Percentiles rank a stretch among this genome's conserved stretches.
phyloP scores from a whole-genome alignment of 2,329 filamentous ascomycete genomes.

The Aspergillus transmontanensis region DNA sequence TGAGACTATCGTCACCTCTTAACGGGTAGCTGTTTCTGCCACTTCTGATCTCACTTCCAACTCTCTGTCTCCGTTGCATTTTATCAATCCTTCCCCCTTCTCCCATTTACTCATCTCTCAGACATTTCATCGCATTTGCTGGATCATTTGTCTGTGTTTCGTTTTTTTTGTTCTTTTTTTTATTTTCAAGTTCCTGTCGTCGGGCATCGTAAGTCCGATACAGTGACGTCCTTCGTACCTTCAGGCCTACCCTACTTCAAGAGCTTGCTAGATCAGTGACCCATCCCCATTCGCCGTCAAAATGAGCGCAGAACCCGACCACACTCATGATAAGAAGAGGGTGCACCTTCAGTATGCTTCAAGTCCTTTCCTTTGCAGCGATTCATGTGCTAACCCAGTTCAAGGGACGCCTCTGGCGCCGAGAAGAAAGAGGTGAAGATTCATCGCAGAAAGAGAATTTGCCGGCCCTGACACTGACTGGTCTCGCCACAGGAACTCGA shows the following conservation, averaged over 20 bases:
- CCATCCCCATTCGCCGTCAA: conserved; percentile 43
- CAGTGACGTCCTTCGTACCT: conserved; percentile 22
- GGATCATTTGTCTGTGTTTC: conserved; percentile 13
- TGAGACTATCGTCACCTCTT: conserved; percentile 42
- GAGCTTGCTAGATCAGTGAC: conserved; percentile 29
- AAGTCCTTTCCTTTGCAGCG: conserved; percentile 17
- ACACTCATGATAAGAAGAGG: conserved; percentile 73
- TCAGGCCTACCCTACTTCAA: conserved; percentile 27
- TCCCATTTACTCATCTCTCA: conserved; percentile 12
- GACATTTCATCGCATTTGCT: conserved; percentile 19
- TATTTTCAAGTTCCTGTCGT: conserved; percentile 17
- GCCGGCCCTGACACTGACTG: conserved; percentile 32
- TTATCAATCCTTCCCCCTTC: conserved; percentile 14
- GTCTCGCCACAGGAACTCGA: conserved; percentile 70
- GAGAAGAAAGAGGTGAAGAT: conserved; percentile 75
- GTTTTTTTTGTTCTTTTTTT: conserved; percentile 9
- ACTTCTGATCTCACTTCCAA: conserved; percentile 31
- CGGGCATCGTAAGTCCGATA: conserved; percentile 19
- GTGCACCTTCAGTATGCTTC: conserved; percentile 74
- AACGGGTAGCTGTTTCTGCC: conserved; percentile 34
- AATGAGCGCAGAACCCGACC: conserved; percentile 71
- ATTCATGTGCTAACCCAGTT: conserved; percentile 43
- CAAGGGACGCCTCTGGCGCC: conserved; percentile 83
- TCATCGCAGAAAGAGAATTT: conserved; percentile 34
- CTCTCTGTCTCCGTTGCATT: conserved; percentile 13